Percentiles rank a stretch among this genome's conserved stretches.
phyloP scores from a whole-genome alignment of 345 rosid species.

The Rhizophora mangle region DNA sequence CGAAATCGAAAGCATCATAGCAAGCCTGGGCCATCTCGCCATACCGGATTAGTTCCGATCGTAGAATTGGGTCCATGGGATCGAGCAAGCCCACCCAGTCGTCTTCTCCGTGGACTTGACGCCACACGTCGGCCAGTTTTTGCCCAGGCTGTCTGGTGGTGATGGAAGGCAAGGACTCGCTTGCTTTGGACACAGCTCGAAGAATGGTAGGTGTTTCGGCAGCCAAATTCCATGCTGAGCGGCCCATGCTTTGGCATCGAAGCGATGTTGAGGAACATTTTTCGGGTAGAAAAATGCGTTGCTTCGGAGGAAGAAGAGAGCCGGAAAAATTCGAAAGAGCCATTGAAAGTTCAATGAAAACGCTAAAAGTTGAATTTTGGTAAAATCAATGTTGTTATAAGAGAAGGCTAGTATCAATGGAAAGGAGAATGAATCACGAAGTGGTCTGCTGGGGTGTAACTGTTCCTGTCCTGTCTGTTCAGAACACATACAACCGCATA shows the following conservation, averaged over 20 bases:
- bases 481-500: too few relatives aligned
- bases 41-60: constrained; percentile 77
- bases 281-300: neutral
- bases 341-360: constrained; percentile 20
- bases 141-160: constrained; percentile 20
- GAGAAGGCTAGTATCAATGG: too few relatives aligned
- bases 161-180: constrained; percentile 36
- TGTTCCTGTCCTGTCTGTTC: too few relatives aligned
- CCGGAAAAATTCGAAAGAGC: constrained; percentile 33
- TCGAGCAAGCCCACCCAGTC: constrained; percentile 76
- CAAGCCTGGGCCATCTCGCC: constrained; percentile 91
- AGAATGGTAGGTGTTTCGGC: constrained; percentile 11
- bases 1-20: constrained; percentile 81
- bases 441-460: too few relatives aligned
- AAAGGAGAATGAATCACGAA: too few relatives aligned
- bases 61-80: constrained; percentile 67
- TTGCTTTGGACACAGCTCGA: constrained; percentile 28
- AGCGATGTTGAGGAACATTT: constrained; percentile 2
- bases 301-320: constrained; percentile 23
- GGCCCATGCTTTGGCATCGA: constrained; percentile 8
- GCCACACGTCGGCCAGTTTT: constrained; percentile 52
- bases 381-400: too few relatives aligned
- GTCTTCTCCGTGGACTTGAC: constrained; percentile 70
- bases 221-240: constrained; percentile 2
- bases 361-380: too few relatives aligned